These are phyloP conservation scores for Puccinellia tenuiflora DNA, from an alignment of 176 grass and related monocot genomes.

Conservation along the genomic window DNA sequence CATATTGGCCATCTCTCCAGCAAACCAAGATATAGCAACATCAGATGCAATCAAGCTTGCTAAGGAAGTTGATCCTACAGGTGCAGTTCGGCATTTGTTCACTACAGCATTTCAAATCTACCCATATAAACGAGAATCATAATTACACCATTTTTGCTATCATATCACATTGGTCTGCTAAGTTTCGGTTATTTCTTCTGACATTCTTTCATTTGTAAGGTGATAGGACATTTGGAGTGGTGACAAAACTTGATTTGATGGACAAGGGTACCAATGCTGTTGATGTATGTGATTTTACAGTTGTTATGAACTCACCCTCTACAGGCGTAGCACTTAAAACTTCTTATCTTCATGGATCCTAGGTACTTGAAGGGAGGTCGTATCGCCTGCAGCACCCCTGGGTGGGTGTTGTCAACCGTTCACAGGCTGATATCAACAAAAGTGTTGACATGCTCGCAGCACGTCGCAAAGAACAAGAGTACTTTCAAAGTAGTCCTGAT, in stretches of 20 bases:
- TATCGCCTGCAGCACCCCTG: conserved; percentile 94
- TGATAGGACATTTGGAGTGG: conserved; percentile 93
- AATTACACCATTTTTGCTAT: background rate
- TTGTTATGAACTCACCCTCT: background rate
- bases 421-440: conserved; percentile 99
- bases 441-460: conserved; percentile 97
- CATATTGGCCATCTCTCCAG: conserved; percentile 98
- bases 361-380: conserved; percentile 98
- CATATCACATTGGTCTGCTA: background rate
- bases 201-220: conserved; percentile 40
- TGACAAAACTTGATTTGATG: conserved; percentile 99
- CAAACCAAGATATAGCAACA: conserved; percentile 99
- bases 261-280: conserved; percentile 98
- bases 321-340: background rate
- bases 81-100: conserved; percentile 31
- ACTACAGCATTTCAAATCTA: background rate
- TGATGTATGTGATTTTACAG: conserved; percentile 57
- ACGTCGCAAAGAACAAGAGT: conserved; percentile 82
- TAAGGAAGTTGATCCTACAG: conserved; percentile 94
- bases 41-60: conserved; percentile 97
- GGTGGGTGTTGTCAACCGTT: conserved; percentile 98
- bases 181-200: conserved; percentile 17
- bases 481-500: conserved; percentile 93
- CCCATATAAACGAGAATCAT: background rate
- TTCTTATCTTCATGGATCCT: conserved; percentile 29